Percentiles rank a stretch among this genome's conserved stretches.
Evolutionary conservation across 192 early-diverging fungal species (phyloP).

Genomic region (Spinellus fusiger): DNA sequence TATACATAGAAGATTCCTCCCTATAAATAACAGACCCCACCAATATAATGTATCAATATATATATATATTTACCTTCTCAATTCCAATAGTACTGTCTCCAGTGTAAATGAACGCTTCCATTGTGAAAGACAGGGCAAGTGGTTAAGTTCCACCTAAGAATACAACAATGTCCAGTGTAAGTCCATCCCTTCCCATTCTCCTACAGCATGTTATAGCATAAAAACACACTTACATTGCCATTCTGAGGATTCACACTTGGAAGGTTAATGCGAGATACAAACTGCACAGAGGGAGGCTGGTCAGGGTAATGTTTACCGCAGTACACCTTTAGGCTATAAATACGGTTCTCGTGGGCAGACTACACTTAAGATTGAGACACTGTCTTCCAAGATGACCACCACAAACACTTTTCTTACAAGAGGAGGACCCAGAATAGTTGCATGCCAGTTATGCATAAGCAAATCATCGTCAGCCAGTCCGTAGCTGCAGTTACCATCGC

Average conservation of each 20-base stretch:
- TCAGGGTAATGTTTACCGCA: constrained; percentile 89
- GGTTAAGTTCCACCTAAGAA: constrained; percentile 55
- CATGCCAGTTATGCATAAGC: constrained; percentile 79
- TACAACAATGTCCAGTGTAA: not conserved
- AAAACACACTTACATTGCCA: constrained; percentile 53
- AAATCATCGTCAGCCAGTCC: constrained; percentile 83
- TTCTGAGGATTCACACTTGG: constrained; percentile 77
- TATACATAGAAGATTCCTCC: constrained; percentile 17
- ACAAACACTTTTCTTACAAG: constrained; percentile 62
- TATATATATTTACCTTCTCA: constrained; percentile 61
- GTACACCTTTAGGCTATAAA: constrained; percentile 80
- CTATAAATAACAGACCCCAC: not conserved
- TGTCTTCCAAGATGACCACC: no score
- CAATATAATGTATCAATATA: not conserved
- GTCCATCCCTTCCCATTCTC: not conserved
- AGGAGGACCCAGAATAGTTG: constrained; percentile 85
- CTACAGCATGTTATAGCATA: not conserved
- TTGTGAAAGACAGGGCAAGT: constrained; percentile 66
- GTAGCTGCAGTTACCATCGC: constrained; percentile 91
- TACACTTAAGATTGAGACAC: constrained; percentile 23
- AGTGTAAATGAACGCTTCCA: constrained; percentile 82
- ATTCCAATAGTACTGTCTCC: constrained; percentile 73
- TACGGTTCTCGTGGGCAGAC: constrained; percentile 95
- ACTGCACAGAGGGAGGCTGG: constrained; percentile 68
- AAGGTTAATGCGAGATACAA: constrained; percentile 81